A percentile compares a stretch with the other conserved stretches of the same genome.
Evolutionary conservation across 2,329 filamentous ascomycete genomes (phyloP).

Genomic region (Septoria linicola): DNA sequence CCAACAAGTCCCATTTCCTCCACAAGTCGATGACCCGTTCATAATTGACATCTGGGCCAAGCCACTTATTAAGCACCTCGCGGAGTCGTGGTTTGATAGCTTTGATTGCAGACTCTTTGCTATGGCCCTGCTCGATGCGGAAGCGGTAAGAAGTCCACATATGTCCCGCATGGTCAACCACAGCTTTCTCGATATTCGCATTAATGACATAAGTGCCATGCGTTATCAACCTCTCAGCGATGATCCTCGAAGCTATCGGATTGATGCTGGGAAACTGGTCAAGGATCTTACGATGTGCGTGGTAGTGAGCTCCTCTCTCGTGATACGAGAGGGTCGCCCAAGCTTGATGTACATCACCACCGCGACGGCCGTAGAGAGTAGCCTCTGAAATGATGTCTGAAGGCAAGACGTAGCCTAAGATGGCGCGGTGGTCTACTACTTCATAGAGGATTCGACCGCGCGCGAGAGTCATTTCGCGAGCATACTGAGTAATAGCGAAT

Average conservation of each 20-base stretch:
- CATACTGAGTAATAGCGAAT: constrained; percentile 14
- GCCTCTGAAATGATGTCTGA: constrained; percentile 12
- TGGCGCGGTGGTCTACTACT: constrained; percentile 1
- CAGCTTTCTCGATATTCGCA: constrained; percentile 12
- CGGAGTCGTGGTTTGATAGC: constrained; percentile 18
- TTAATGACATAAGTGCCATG: constrained; percentile 5
- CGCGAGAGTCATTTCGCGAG: constrained; percentile 19
- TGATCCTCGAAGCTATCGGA: constrained; percentile 10
- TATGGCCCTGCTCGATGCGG: constrained; percentile 8
- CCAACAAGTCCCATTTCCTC: constrained; percentile 13
- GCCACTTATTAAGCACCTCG: constrained; percentile 14
- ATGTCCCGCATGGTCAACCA: constrained; percentile 17
- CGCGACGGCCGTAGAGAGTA: background rate
- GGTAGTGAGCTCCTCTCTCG: background rate
- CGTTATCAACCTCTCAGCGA: constrained; percentile 10
- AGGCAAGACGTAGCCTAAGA: constrained; percentile 19
- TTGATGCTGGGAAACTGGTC: constrained; percentile 20
- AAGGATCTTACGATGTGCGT: constrained; percentile 10
- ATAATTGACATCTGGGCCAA: constrained; percentile 1
- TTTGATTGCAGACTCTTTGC: constrained; percentile 3
- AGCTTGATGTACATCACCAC: background rate
- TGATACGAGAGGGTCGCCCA: constrained; percentile 8
- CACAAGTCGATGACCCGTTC: constrained; percentile 6
- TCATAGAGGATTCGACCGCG: constrained; percentile 22
- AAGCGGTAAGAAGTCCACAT: constrained; percentile 20